Percentiles rank a stretch among this genome's conserved stretches.
These are phyloP conservation scores for Salix suchowensis DNA, from an alignment of 345 rosid genomes.

Conservation along the genomic window DNA sequence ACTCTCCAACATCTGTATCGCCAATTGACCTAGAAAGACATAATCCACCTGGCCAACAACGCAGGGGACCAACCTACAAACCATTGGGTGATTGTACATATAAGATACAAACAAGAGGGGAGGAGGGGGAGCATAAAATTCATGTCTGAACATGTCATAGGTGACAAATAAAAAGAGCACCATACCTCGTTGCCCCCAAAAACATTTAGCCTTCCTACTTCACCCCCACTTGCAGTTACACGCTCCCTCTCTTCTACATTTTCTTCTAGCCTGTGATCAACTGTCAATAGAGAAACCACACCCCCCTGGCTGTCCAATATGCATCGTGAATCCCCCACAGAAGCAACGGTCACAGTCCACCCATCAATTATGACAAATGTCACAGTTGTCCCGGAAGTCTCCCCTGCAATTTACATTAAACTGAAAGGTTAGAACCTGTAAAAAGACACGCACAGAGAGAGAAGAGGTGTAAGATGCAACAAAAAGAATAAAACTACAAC, in stretches of 20 bases:
- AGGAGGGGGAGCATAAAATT: not conserved
- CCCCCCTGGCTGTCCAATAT: slow-evolving; percentile 97
- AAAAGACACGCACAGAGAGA: not conserved
- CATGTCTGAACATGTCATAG: not conserved
- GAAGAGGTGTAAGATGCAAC: not conserved
- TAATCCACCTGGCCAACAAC: slow-evolving; percentile 99
- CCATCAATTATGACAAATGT: slow-evolving; percentile 95
- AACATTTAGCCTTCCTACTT: slow-evolving; percentile 95
- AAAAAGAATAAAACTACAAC: not conserved
- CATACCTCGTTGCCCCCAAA: slow-evolving; percentile 95
- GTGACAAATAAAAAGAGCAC: not conserved
- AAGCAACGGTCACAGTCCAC: slow-evolving; percentile 98
- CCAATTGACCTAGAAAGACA: slow-evolving; percentile 99
- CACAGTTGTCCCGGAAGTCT: slow-evolving; percentile 97
- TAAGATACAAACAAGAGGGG: not conserved
- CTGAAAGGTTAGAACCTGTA: slow-evolving; percentile 16
- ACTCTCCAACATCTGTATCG: slow-evolving; percentile 98
- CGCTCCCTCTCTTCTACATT: slow-evolving; percentile 98
- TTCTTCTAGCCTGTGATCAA: slow-evolving; percentile 97
- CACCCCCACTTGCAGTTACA: slow-evolving; percentile 99
- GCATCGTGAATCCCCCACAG: slow-evolving; percentile 99
- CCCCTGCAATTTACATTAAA: slow-evolving; percentile 54
- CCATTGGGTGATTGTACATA: slow-evolving; percentile 9
- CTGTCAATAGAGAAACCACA: slow-evolving; percentile 89
- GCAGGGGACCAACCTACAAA: slow-evolving; percentile 87